Conservation (phyloP, 192 early-diverging fungal species). For the Hyaloraphidium curvatum region DNA sequence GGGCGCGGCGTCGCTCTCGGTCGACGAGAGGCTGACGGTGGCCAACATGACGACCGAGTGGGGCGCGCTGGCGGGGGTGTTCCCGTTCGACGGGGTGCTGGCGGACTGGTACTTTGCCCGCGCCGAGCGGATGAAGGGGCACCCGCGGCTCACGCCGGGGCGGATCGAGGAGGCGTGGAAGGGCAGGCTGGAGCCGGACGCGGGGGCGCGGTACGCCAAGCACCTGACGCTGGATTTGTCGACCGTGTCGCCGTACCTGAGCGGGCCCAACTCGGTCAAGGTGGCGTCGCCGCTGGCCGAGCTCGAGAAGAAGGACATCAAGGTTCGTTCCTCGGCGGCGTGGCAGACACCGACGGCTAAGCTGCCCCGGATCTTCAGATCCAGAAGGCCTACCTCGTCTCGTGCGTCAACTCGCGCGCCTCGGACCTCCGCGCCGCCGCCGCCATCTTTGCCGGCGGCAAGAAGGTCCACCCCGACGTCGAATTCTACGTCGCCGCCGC, state of each 20-base stretch:
- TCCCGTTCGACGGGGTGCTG: constrained; percentile 72
- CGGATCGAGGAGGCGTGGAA: constrained; percentile 11
- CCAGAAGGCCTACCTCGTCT: constrained; percentile 92
- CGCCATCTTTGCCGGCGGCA: constrained; percentile 27
- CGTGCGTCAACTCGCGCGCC: constrained; percentile 87
- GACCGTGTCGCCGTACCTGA: constrained; percentile 70
- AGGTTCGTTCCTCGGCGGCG: too few species aligned
- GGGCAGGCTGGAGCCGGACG: constrained; percentile 14
- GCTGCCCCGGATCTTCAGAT: too few species aligned
- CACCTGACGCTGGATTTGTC: constrained; percentile 69
- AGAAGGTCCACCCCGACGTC: constrained; percentile 53
- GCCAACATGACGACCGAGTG: constrained; percentile 99
- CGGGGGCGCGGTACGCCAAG: constrained; percentile 60
- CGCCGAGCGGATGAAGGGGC: constrained; percentile 15
- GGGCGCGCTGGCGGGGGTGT: constrained; percentile 94
- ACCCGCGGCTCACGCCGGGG: constrained; percentile 23
- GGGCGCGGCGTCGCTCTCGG: constrained; percentile 34
- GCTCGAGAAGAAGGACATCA: constrained; percentile 54
- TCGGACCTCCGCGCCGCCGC: constrained; percentile 79
- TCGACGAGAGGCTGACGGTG: constrained; percentile 87
- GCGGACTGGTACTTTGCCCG: constrained; percentile 51
- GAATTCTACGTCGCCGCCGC: constrained; percentile 94
- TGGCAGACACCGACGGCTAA: too few species aligned
- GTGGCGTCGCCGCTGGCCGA: constrained; percentile 55
- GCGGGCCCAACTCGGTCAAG: constrained; percentile 95